Evolutionary conservation across 1,139 yeast genomes (phyloP), one percentile per base, ranked within the genome.

Genomic region (Zygoascus meyerae): DNA sequence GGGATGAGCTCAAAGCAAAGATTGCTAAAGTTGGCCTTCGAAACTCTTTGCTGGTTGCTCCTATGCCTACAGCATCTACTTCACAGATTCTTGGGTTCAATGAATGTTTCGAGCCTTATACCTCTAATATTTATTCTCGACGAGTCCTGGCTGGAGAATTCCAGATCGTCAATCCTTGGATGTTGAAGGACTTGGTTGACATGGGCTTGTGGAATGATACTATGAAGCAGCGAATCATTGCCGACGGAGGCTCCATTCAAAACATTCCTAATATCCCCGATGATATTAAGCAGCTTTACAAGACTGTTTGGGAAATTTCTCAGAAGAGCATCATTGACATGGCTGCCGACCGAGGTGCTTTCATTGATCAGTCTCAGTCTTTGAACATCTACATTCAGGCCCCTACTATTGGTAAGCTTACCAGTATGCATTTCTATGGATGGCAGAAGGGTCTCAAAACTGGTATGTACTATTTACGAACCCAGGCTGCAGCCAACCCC

Each of bases 401-500:
- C 48, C 97, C 97, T 44, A 86, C 97, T 1, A 81, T 86, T 81
- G 95, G 95, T 53, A 90, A 90, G 66, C 75, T 92, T 55, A 90
- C 97, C n/a, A 79, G 90, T 60, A 90, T 90, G 94, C 97, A 92
- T 68, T 92, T 92, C 72, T 87, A 90, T 65, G 95, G 96, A 40
- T 92, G 97, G 97, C 83, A 83, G 68, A 85, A 83, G 72, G 98
- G 97, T 40, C 77, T 92, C 64, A 92, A 92, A 75, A 92, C 98
- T 4, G 98, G 98, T 52, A 90, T 92, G 95, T 92, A 92, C 74
- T 92, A 92, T 69, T 72, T 92, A 64, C 79, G 97, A 65, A 90
- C 97, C 5, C 94, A 85, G 72, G 96, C 97, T 32, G 97, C 97
- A 2, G 76, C 95, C 28, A 82, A 92, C 45, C 95, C 97, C 30